These are phyloP conservation scores for Asterella californica DNA, from an alignment of 225 moss, liverwort and hornwort species.

Conservation along the genomic window DNA sequence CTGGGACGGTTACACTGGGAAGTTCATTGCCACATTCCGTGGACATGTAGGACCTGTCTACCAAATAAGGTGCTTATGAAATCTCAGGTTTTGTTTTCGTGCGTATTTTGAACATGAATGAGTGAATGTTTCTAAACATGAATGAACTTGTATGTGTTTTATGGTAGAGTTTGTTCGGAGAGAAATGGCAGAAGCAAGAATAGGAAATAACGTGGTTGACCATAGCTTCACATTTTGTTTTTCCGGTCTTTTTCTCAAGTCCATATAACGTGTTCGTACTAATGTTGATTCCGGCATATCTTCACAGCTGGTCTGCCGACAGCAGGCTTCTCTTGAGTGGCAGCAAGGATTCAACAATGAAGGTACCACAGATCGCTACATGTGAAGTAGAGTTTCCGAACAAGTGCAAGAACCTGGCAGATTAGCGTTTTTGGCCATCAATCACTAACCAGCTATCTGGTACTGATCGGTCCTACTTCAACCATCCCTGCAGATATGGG, in stretches of 20 bases:
- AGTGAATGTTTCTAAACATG: too few species aligned
- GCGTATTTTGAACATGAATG: not conserved
- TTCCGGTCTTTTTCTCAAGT: not conserved
- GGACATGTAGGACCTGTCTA: constrained; percentile 98
- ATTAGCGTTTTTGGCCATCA: not conserved
- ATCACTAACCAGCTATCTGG: too few species aligned
- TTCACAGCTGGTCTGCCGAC: constrained; percentile 89
- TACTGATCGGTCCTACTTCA: not conserved
- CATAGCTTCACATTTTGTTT: not conserved
- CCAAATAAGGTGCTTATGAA: constrained; percentile 66
- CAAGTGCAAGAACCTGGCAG: not conserved
- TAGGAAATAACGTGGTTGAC: not conserved
- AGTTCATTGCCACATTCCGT: constrained; percentile 86
- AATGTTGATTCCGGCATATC: not conserved
- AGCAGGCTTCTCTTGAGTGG: constrained; percentile 87
- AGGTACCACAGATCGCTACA: constrained; percentile 35
- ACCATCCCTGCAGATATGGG: constrained; percentile 66
- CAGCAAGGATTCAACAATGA: constrained; percentile 97
- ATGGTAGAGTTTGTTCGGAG: too few species aligned
- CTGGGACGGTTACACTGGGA: constrained; percentile 93
- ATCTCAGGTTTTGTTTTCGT: not conserved
- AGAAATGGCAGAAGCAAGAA: too few species aligned
- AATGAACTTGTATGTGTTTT: too few species aligned
- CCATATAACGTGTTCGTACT: not conserved
- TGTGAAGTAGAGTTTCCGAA: not conserved